Evolutionary conservation across 192 early-diverging fungal species (phyloP).

Genomic region (Entomortierella parvispora): DNA sequence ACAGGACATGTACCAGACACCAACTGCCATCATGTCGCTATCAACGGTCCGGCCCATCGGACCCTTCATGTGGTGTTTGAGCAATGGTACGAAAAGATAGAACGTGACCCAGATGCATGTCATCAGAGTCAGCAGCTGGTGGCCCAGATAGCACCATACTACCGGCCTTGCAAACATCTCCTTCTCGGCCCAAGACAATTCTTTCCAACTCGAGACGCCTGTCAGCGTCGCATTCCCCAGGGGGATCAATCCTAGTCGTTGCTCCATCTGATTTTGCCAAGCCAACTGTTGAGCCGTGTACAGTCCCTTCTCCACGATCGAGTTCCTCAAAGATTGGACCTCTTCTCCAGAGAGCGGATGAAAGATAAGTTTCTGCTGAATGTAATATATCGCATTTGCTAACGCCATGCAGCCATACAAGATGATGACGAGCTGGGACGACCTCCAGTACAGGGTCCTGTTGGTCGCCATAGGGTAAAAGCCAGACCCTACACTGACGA

Average conservation of each 20-base stretch:
- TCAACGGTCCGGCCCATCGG: slow-evolving; percentile 23
- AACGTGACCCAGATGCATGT: slow-evolving; percentile 21
- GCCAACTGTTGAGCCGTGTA: not conserved
- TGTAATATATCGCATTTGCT: slow-evolving; percentile 15
- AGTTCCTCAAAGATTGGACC: slow-evolving; percentile 8
- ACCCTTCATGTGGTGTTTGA: slow-evolving; percentile 23
- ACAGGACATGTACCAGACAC: slow-evolving; percentile 36
- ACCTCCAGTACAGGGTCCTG: slow-evolving; percentile 10
- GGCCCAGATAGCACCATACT: slow-evolving; percentile 8
- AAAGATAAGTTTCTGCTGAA: slow-evolving; percentile 8
- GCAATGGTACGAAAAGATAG: slow-evolving; percentile 39
- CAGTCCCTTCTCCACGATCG: slow-evolving; percentile 4
- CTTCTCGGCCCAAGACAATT: slow-evolving; percentile 11
- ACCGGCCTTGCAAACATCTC: slow-evolving; percentile 18
- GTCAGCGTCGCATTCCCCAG: not conserved
- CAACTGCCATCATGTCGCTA: slow-evolving; percentile 41
- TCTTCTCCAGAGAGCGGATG: not conserved
- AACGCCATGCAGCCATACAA: slow-evolving; percentile 8
- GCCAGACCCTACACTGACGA: slow-evolving; percentile 34
- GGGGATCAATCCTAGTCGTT: not conserved
- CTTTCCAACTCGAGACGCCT: slow-evolving; percentile 10
- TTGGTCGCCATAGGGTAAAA: slow-evolving; percentile 34
- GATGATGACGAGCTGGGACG: slow-evolving; percentile 8
- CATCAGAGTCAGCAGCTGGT: slow-evolving; percentile 17
- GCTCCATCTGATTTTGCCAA: not conserved